Conservation (phyloP, 371 early-diverging fungal species). For the Zopfochytrium polystomum region DNA sequence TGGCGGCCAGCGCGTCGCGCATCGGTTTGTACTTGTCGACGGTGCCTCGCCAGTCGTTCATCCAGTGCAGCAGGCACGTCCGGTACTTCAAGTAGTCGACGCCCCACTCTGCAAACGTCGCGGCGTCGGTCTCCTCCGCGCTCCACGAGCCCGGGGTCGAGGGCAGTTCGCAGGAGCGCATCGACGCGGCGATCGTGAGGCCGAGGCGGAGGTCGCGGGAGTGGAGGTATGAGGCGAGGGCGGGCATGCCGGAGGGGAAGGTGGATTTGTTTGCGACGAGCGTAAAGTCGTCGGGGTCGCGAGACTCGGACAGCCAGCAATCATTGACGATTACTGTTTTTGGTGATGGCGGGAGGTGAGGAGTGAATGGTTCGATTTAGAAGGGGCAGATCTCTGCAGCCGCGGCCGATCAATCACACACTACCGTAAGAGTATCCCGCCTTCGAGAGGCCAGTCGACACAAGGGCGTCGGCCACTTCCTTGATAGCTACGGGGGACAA, state of each 20-base stretch:
- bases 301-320: constrained; percentile 44
- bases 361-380: no score
- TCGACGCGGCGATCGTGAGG: no score
- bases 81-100: constrained; percentile 52
- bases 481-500: no score
- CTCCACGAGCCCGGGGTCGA: no score
- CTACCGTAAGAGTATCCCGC: no score
- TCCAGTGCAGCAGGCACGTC: no score
- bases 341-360: constrained; percentile 29
- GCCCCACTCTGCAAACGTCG: constrained; percentile 42
- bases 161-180: no score
- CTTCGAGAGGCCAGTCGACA: no score
- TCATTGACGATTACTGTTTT: constrained; percentile 47
- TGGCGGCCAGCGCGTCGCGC: constrained; percentile 43
- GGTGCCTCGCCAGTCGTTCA: constrained; percentile 12
- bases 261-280: constrained; percentile 33
- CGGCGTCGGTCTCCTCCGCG: constrained; percentile 41
- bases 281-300: constrained; percentile 36
- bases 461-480: no score
- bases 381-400: no score
- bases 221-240: constrained; percentile 39
- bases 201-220: neutral
- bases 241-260: constrained; percentile 45
- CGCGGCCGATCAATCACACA: no score
- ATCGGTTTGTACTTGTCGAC: constrained; percentile 26